Percentiles rank a stretch among this genome's conserved stretches.
Conservation (phyloP, 331 rosid genomes). For the Ulmus americana region DNA sequence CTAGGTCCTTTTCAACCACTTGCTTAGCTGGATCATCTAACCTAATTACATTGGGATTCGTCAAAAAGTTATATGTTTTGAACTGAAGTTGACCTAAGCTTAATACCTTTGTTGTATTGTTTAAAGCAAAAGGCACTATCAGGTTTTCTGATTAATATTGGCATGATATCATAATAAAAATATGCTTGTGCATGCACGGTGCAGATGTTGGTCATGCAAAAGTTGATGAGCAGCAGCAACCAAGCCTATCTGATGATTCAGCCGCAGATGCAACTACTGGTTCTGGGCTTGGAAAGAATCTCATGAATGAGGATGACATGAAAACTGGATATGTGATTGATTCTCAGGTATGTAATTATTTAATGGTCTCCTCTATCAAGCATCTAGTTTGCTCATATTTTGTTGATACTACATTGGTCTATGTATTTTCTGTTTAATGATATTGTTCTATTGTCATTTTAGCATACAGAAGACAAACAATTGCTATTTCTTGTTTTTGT, state of each 20-base stretch:
- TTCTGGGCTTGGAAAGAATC: slow-evolving; percentile 66
- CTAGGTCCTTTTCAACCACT: too few relatives aligned
- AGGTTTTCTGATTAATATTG: not conserved
- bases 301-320: slow-evolving; percentile 72
- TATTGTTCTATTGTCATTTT: not conserved
- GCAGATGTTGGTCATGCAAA: slow-evolving; percentile 59
- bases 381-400: slow-evolving; percentile 11
- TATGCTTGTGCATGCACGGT: slow-evolving; percentile 23
- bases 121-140: not conserved
- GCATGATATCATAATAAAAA: not conserved
- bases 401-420: slow-evolving; percentile 4
- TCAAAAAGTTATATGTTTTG: not conserved
- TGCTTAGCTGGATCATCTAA: too few relatives aligned
- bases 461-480: not conserved
- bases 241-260: slow-evolving; percentile 58
- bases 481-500: not conserved
- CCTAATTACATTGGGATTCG: not conserved
- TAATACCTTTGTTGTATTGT: not conserved
- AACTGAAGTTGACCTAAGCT: not conserved
- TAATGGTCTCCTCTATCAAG: not conserved
- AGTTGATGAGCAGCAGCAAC: slow-evolving; percentile 75
- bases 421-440: not conserved
- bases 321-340: slow-evolving; percentile 56
- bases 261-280: slow-evolving; percentile 43
- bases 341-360: slow-evolving; percentile 51